Evolutionary conservation across 805 yeast genomes (phyloP).

Genomic region (Yarrowia porcina): DNA sequence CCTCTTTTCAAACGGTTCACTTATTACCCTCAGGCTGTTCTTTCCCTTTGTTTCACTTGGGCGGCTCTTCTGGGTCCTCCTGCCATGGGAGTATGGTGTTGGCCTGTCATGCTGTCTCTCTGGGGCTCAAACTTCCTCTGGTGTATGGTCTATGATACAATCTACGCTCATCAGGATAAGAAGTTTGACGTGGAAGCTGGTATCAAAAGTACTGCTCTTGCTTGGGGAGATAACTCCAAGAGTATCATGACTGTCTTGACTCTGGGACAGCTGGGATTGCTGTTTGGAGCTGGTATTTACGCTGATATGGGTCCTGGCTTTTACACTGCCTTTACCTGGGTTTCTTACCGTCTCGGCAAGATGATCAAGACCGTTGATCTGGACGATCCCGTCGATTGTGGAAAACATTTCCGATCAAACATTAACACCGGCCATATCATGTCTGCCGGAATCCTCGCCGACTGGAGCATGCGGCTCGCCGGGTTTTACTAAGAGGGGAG

Average conservation of each 20-base stretch:
- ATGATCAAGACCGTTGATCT: slow-evolving; percentile 75
- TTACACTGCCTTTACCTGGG: slow-evolving; percentile 57
- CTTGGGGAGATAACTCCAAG: slow-evolving; percentile 83
- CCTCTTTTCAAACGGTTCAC: slow-evolving; percentile 94
- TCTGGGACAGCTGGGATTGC: slow-evolving; percentile 61
- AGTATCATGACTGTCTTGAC: slow-evolving; percentile 63
- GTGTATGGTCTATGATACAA: slow-evolving; percentile 95
- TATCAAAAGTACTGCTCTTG: slow-evolving; percentile 89
- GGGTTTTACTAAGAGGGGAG: slow-evolving; percentile 27
- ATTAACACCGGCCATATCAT: slow-evolving; percentile 54
- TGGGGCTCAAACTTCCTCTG: slow-evolving; percentile 76
- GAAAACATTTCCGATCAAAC: slow-evolving; percentile 75
- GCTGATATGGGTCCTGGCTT: slow-evolving; percentile 88
- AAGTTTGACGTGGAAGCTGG: slow-evolving; percentile 84
- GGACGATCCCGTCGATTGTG: slow-evolving; percentile 75
- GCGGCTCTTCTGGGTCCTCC: slow-evolving; percentile 93
- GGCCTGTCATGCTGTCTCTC: slow-evolving; percentile 72
- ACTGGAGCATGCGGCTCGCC: slow-evolving; percentile 38
- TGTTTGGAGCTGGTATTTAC: slow-evolving; percentile 64
- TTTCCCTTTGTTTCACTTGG: slow-evolving; percentile 88
- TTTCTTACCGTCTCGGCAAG: slow-evolving; percentile 61
- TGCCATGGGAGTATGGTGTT: slow-evolving; percentile 84
- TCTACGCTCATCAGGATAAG: slow-evolving; percentile 98
- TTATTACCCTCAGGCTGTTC: slow-evolving; percentile 85
- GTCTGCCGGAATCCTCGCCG: slow-evolving; percentile 39